A percentile compares a stretch with the other conserved stretches of the same genome.
Conservation (phyloP, 306 rosid genomes). For the Elaeagnus macrophylla region DNA sequence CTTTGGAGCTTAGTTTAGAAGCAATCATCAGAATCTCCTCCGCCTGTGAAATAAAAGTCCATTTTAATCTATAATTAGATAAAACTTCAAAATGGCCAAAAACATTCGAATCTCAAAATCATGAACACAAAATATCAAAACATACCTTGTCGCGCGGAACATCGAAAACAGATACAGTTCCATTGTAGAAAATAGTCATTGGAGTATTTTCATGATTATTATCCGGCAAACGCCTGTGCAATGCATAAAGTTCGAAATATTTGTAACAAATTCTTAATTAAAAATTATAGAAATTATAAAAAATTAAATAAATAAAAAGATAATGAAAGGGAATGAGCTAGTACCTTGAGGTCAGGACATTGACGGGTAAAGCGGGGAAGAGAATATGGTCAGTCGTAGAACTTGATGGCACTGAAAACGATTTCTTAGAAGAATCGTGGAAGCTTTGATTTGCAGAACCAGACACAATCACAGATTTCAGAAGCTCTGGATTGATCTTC, state of each 20-base stretch:
- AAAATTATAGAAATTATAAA: neutral
- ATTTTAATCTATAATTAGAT: neutral
- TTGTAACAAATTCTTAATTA: neutral
- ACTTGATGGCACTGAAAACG: slow-evolving; percentile 18
- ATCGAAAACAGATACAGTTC: slow-evolving; percentile 33
- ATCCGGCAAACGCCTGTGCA: slow-evolving; percentile 5
- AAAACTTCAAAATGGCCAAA: neutral
- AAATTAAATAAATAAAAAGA: neutral
- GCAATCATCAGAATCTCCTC: slow-evolving; percentile 34
- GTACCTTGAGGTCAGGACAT: slow-evolving; percentile 10
- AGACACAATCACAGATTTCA: slow-evolving; percentile 31
- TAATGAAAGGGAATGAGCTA: neutral
- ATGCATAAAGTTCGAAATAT: neutral
- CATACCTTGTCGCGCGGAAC: slow-evolving; percentile 32
- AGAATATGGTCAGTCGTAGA: slow-evolving; percentile 8
- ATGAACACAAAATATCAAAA: neutral
- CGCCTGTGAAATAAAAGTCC: slow-evolving; percentile 14
- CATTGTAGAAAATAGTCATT: slow-evolving; percentile 38
- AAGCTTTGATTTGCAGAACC: slow-evolving; percentile 4
- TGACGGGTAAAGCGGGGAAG: slow-evolving; percentile 20
- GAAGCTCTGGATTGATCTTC: slow-evolving; percentile 33
- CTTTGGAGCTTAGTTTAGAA: slow-evolving; percentile 11
- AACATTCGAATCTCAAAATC: too few relatives aligned
- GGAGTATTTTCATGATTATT: slow-evolving; percentile 20
- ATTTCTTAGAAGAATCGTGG: neutral